Evolutionary conservation across 1,139 yeast genomes (phyloP).

Genomic region (Torulaspora globosa): DNA sequence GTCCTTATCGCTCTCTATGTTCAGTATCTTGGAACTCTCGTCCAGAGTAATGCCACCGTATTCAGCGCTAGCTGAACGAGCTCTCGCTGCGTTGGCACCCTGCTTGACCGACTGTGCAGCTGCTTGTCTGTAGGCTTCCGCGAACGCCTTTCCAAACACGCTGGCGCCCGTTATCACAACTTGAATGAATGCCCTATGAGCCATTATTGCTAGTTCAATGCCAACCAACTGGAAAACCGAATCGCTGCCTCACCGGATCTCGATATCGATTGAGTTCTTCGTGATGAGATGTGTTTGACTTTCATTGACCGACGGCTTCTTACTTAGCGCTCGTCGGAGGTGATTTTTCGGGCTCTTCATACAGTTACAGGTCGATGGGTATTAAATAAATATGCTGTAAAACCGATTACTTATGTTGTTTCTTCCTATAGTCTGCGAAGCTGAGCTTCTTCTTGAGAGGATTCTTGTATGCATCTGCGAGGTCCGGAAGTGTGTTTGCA

Average conservation of each 20-base stretch:
- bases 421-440: conserved; percentile 78
- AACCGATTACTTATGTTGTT: conserved; percentile 35
- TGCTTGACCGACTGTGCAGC: conserved; percentile 78
- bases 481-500: conserved; percentile 9
- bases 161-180: conserved; percentile 92
- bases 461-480: conserved; percentile 8
- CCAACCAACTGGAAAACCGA: too few relatives aligned
- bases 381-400: neutral
- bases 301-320: neutral
- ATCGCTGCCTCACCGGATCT: neutral
- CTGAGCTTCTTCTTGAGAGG: conserved; percentile 57
- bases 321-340: neutral
- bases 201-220: conserved; percentile 43
- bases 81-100: conserved; percentile 51
- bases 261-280: neutral
- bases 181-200: conserved; percentile 85
- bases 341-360: neutral
- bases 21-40: conserved; percentile 88
- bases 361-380: neutral
- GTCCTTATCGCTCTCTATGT: conserved; percentile 56
- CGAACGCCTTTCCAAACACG: conserved; percentile 91
- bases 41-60: conserved; percentile 76
- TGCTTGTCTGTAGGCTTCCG: conserved; percentile 97
- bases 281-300: conserved; percentile 3
- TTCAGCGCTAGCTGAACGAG: conserved; percentile 49